Percentiles rank a stretch among this genome's conserved stretches.
phyloP scores from a whole-genome alignment of 345 rosid genomes.

The Dimocarpus longan region DNA sequence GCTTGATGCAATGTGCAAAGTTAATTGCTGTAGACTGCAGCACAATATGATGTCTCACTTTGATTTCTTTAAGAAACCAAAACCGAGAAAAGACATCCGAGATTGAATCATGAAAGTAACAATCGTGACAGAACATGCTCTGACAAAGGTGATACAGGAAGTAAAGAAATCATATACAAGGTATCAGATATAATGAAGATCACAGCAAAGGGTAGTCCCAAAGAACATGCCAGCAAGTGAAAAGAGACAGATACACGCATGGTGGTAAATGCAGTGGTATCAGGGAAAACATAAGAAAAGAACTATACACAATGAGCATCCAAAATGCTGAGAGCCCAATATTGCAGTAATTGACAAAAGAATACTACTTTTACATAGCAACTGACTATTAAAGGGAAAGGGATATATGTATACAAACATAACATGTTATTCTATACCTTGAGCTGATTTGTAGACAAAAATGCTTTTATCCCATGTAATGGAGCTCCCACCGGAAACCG shows the following conservation, averaged over 20 bases:
- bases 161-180: neutral
- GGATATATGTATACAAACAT: neutral
- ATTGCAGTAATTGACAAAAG: neutral
- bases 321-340: neutral
- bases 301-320: neutral
- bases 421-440: constrained; percentile 43
- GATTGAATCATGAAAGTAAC: neutral
- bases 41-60: too few relatives aligned
- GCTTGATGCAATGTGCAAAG: neutral
- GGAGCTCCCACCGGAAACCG: constrained; percentile 96
- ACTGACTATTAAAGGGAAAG: neutral
- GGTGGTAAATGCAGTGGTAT: neutral
- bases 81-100: neutral
- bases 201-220: neutral
- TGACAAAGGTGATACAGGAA: neutral
- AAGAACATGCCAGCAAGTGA: neutral
- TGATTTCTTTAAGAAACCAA: neutral
- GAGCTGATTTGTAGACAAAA: constrained; percentile 84
- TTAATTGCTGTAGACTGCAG: too few relatives aligned
- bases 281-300: neutral
- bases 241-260: neutral
- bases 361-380: neutral
- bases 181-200: neutral
- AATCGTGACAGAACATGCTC: neutral
- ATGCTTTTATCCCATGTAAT: constrained; percentile 85